Conservation (phyloP, 805 yeast genomes). For the Hanseniaspora hatyaiensis region DNA sequence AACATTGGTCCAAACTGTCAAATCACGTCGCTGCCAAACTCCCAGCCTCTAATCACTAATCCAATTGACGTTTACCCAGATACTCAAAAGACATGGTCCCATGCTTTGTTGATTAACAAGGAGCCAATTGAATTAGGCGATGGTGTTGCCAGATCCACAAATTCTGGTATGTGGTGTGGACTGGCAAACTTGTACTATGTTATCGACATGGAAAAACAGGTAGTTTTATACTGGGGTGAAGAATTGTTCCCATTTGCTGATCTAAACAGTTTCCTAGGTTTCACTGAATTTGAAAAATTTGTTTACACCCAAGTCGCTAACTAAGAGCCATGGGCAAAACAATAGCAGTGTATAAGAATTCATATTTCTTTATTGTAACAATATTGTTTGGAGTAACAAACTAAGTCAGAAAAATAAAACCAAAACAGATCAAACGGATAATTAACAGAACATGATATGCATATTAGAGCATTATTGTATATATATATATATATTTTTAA, state of each 20-base stretch:
- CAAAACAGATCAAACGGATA: no score
- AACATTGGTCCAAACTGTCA: constrained; percentile 19
- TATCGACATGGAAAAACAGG: constrained; percentile 30
- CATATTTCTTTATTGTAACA: no score
- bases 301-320: constrained; percentile 6
- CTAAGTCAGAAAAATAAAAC: no score
- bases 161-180: constrained; percentile 34
- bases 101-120: constrained; percentile 23
- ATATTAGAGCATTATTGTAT: no score
- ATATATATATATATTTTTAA: no score
- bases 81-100: constrained; percentile 23
- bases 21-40: constrained; percentile 16
- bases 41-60: constrained; percentile 19
- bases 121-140: constrained; percentile 28
- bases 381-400: no score
- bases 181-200: constrained; percentile 33
- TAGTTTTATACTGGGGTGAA: constrained; percentile 32
- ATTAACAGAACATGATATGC: no score
- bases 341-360: no score
- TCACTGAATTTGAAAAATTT: constrained; percentile 19
- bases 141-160: constrained; percentile 23
- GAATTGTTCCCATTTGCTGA: constrained; percentile 32
- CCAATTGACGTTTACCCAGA: constrained; percentile 19
- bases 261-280: constrained; percentile 17
- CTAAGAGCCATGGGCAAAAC: neutral